phyloP scores from a whole-genome alignment of 2,329 filamentous ascomycete genomes.

The Alternaria atra region DNA sequence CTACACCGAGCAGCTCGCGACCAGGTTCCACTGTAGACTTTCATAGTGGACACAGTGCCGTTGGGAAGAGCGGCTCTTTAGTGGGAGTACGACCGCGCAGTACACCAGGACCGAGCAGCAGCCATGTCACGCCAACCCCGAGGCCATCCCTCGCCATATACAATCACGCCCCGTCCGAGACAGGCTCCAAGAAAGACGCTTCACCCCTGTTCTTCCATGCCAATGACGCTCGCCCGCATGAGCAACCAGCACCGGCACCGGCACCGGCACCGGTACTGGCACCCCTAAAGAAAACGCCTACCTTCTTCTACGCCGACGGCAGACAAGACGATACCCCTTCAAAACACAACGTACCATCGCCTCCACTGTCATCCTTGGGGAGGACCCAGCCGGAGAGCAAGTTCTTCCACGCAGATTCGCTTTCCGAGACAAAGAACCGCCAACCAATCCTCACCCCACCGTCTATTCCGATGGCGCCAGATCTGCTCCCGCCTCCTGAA shows the following conservation, averaged over 20 bases:
- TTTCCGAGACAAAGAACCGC: conserved; percentile 51
- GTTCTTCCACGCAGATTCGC: conserved; percentile 76
- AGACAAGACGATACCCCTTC: conserved; percentile 52
- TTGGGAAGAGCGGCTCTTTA: conserved; percentile 31
- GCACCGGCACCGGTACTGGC: conserved; percentile 35
- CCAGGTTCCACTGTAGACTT: conserved; percentile 45
- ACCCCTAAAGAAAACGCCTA: conserved; percentile 54
- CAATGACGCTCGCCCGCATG: conserved; percentile 68
- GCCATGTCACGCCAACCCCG: conserved; percentile 31
- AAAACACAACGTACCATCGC: conserved; percentile 40
- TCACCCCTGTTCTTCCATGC: conserved; percentile 90
- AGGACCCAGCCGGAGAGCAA: conserved; percentile 56
- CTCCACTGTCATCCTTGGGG: conserved; percentile 42
- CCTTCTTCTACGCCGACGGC: conserved; percentile 63
- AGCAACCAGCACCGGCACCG: conserved; percentile 37
- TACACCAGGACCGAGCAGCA: conserved; percentile 41
- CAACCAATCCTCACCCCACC: conserved; percentile 47
- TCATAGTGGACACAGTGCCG: conserved; percentile 34
- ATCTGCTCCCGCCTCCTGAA: conserved; percentile 28
- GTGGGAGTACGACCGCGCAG: conserved; percentile 49
- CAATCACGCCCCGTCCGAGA: conserved; percentile 37
- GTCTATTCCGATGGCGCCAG: conserved; percentile 36
- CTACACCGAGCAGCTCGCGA: conserved; percentile 48
- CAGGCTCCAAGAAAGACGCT: conserved; percentile 35
- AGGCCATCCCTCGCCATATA: conserved; percentile 37